Evolutionary conservation across 192 early-diverging fungal species (phyloP), one percentile per base, ranked within the genome.

Genomic region (Coemansia sp.): DNA sequence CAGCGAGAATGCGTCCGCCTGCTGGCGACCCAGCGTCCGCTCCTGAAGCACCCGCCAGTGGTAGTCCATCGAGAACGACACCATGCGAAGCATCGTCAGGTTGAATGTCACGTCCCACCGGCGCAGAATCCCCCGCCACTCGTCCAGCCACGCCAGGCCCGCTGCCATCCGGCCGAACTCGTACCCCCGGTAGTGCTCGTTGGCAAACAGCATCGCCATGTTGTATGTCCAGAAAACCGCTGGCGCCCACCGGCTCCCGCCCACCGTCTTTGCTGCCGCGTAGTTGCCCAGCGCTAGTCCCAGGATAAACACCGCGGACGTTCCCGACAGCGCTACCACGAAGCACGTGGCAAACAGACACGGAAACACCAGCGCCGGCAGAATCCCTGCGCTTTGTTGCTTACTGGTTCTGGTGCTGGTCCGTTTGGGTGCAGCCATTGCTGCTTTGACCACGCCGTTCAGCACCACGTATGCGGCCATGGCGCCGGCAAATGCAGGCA

Each of bases 91-190:
- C 83, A 94, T 90, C 4, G 85, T 86, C 59, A 98, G 90, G 71
- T 98, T 98, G 83, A 97, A 96, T 6, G 88, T 89, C 26, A 96
- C 76, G 66, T 91, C 85, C 97, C 97, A 99, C 41, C 95, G 87
- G 11, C 81, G 75, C 73, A 89, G 75, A 15, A 96, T 63, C 6
- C 95, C 97, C 8, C 72, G 78, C 67, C 87, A 82, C 9, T 62
- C 41, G 71, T 98, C 95, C 68, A 94, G 73, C 80, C 86, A 93
- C 41, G 76, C 83, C 67, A 95, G 67, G 0, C 71, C 57, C 54
- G 57, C 62, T n/a, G 73, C 60, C 4, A 95, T 51, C 1, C 52
- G 45, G 0, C 60, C 72, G 76, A 91, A 97, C 26, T 72, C 71
- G 66, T 94, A 95, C 0, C 94, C 96, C 26, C 82, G 60, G 67